Evolutionary conservation across 106 monocot genomes (phyloP), one percentile per base, ranked within the genome.

Genomic region (Allium sativum): DNA sequence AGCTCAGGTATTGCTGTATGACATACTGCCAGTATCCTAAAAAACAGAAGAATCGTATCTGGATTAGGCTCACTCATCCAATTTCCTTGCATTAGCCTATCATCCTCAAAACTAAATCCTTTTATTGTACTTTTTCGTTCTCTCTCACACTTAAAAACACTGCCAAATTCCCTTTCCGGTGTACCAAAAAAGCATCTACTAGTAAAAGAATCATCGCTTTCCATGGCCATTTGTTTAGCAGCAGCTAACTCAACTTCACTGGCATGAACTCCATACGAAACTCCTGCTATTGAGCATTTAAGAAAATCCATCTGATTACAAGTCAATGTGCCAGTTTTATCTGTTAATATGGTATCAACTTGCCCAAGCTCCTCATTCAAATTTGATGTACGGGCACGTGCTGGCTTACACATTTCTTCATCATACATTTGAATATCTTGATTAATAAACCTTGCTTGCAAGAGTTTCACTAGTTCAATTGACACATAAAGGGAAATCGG

Each of bases 291-390:
- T 2, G 74, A 79, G 41, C 88, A 89, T 67, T 89, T 89, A 21
- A 84, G 48, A 58, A 89, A 89, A 55, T 89, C 88, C 88, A 88
- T 88, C 71, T 82, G 81, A 62, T 87, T 87, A 68, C 82, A 82
- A 14, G 87, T 87, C 55, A 87, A 43, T 6, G 87, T 87, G 12
- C 87, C 87, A 0, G 87, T 87, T 65, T 87, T 87, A 65, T 87
- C 86, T 7, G 88, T 74, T 11, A 88, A 59, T 2, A 88, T 88
- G 8, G 83, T 88, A 62, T 88, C 79, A 45, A 88, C 83, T 69
- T 83, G 88, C 54, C 88, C 88, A 18, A 87, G 76, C 60, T 87
- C 87, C 77, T 87, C 87, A 55, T 87, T 87, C 22, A 87, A 17
- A 66, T 87, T 87, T 40, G 87, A 88, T 3, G 87, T 88, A 52